phyloP scores from a whole-genome alignment of 768 basidiomycete genomes.

The Phylloporus sp. region DNA sequence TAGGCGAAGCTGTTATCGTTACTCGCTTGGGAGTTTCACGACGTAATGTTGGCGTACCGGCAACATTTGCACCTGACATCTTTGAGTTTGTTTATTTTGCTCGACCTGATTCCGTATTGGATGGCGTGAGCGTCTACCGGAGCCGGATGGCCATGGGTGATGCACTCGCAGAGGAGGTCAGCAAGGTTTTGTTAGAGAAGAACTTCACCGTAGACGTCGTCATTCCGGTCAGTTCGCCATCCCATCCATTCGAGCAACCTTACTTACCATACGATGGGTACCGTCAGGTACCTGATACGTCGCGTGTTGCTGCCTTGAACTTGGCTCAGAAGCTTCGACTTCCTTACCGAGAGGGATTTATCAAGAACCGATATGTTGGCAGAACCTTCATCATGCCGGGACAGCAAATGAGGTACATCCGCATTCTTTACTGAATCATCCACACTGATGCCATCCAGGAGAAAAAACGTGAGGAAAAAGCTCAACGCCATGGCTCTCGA shows the following conservation, averaged over 20 bases:
- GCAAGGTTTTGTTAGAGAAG: constrained; percentile 60
- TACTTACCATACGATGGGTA: neutral
- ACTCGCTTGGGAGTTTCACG: constrained; percentile 75
- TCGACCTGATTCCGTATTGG: constrained; percentile 93
- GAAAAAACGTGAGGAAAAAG: constrained; percentile 92
- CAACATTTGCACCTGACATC: constrained; percentile 91
- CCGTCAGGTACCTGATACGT: constrained; percentile 86
- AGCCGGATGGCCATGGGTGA: constrained; percentile 99
- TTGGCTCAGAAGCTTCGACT: constrained; percentile 84
- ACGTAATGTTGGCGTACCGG: constrained; percentile 63
- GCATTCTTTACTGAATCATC: neutral
- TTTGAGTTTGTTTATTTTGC: constrained; percentile 99
- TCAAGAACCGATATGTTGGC: constrained; percentile 98
- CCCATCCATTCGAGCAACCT: neutral
- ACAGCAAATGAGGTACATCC: constrained; percentile 77
- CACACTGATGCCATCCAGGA: constrained; percentile 39
- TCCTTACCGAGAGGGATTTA: constrained; percentile 96
- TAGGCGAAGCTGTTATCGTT: constrained; percentile 94
- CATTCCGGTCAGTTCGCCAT: constrained; percentile 61
- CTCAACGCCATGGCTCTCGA: constrained; percentile 98
- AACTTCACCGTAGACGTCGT: constrained; percentile 87
- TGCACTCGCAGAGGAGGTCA: constrained; percentile 82
- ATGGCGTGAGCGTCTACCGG: constrained; percentile 95
- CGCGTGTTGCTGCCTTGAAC: constrained; percentile 92
- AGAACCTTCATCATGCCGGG: constrained; percentile 99